These are phyloP conservation scores for Suillus clintonianus DNA, from an alignment of 768 basidiomycete species.

Conservation along the genomic window DNA sequence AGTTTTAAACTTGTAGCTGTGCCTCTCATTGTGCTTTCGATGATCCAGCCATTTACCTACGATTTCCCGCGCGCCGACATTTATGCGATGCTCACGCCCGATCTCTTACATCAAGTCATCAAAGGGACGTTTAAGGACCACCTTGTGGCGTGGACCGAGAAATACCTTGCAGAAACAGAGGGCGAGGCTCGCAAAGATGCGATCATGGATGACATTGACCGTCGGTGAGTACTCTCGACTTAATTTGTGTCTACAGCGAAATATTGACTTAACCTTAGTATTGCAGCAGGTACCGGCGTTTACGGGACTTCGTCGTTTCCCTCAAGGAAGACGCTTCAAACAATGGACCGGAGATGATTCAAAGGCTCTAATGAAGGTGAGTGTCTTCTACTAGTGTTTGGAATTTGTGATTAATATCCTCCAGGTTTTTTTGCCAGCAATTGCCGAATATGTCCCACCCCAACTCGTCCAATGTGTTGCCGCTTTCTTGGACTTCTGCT, in stretches of 20 bases:
- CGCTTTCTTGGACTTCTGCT: constrained; percentile 33
- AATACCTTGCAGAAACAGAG: background rate
- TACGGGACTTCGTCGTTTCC: constrained; percentile 30
- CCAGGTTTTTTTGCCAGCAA: constrained; percentile 33
- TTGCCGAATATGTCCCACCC: constrained; percentile 31
- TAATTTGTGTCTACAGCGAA: background rate
- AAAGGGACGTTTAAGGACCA: constrained; percentile 51
- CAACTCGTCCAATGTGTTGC: constrained; percentile 25
- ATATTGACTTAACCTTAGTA: constrained; percentile 15
- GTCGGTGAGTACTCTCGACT: background rate
- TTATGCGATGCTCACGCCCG: too few relatives aligned
- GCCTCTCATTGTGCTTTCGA: background rate
- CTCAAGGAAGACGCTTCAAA: constrained; percentile 28
- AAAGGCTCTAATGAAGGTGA: constrained; percentile 29
- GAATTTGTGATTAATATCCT: background rate
- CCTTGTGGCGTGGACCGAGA: constrained; percentile 33
- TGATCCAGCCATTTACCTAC: background rate
- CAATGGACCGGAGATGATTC: constrained; percentile 42
- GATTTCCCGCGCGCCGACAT: constrained; percentile 37
- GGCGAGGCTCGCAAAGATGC: background rate
- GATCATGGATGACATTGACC: constrained; percentile 27
- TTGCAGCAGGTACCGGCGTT: constrained; percentile 29
- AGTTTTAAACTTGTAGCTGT: background rate
- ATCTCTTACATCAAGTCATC: constrained; percentile 49
- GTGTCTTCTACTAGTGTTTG: background rate